A percentile compares a stretch with the other conserved stretches of the same genome.
Conservation (phyloP, 768 basidiomycete species). For the Termitomyces bulborhizus region DNA sequence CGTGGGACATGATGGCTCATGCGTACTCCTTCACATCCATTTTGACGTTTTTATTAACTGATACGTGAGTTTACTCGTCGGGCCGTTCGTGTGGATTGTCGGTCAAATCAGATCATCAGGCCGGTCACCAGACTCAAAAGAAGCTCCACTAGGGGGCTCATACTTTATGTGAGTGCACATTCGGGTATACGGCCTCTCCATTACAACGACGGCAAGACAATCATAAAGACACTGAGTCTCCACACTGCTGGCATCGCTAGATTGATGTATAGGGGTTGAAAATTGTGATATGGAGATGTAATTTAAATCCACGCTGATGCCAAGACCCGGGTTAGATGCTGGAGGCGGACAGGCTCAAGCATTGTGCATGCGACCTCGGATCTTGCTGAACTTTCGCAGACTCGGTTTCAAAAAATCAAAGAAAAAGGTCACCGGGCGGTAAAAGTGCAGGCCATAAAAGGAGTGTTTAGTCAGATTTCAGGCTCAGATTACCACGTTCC, state of each 20-base stretch:
- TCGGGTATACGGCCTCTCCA: not conserved
- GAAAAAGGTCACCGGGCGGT: not conserved
- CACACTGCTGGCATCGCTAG: not conserved
- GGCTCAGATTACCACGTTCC: too few species aligned
- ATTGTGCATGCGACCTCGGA: too few species aligned
- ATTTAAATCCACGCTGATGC: not conserved
- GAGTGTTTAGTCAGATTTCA: too few species aligned
- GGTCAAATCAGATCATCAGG: slow-evolving; percentile 12
- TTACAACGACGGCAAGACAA: not conserved
- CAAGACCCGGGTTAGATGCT: not conserved
- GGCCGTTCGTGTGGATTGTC: slow-evolving; percentile 7
- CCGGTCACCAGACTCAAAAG: slow-evolving; percentile 10
- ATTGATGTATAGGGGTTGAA: not conserved
- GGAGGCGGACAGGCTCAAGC: not conserved
- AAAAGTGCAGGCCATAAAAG: not conserved
- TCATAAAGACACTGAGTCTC: not conserved
- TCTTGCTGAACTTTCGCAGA: too few species aligned
- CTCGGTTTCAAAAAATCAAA: too few species aligned
- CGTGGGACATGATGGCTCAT: slow-evolving; percentile 5
- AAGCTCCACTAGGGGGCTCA: slow-evolving; percentile 1
- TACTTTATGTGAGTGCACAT: not conserved
- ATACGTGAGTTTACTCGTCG: not conserved
- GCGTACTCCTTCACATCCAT: not conserved
- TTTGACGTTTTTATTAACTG: slow-evolving; percentile 1
- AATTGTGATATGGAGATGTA: too few species aligned